Percentiles rank a stretch among this genome's conserved stretches.
These are phyloP conservation scores for Castanea sativa DNA, from an alignment of 306 rosid genomes.

Conservation along the genomic window DNA sequence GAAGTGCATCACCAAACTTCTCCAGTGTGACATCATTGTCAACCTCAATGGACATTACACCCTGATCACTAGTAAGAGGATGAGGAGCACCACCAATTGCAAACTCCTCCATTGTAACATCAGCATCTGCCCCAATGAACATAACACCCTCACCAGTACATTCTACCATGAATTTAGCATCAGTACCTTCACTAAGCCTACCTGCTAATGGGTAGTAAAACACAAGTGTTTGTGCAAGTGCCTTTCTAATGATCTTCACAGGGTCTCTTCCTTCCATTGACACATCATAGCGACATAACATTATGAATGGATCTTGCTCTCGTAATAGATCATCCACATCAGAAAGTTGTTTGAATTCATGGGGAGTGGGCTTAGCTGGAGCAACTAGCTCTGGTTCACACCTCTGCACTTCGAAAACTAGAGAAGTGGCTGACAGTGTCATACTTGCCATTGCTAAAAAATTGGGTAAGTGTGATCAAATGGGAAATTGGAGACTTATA, in stretches of 20 bases:
- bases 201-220: conserved; percentile 44
- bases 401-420: conserved; percentile 22
- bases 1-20: no score
- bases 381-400: conserved; percentile 22
- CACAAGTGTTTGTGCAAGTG: conserved; percentile 28
- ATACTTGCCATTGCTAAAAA: no score
- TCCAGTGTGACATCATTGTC: background rate
- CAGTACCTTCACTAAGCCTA: conserved; percentile 30
- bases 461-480: no score
- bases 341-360: conserved; percentile 31
- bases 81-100: background rate
- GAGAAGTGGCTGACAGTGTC: background rate
- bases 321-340: conserved; percentile 44
- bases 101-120: background rate
- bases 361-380: conserved; percentile 30
- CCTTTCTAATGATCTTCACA: conserved; percentile 26
- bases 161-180: conserved; percentile 9
- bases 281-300: conserved; percentile 21
- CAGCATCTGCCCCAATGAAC: background rate
- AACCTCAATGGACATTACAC: background rate
- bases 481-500: no score
- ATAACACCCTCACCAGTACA: background rate
- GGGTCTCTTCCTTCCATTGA: conserved; percentile 36
- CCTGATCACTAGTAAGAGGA: background rate
- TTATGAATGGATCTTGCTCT: conserved; percentile 33